phyloP scores from a whole-genome alignment of 768 basidiomycete species.

The Mrakia blollopis region DNA sequence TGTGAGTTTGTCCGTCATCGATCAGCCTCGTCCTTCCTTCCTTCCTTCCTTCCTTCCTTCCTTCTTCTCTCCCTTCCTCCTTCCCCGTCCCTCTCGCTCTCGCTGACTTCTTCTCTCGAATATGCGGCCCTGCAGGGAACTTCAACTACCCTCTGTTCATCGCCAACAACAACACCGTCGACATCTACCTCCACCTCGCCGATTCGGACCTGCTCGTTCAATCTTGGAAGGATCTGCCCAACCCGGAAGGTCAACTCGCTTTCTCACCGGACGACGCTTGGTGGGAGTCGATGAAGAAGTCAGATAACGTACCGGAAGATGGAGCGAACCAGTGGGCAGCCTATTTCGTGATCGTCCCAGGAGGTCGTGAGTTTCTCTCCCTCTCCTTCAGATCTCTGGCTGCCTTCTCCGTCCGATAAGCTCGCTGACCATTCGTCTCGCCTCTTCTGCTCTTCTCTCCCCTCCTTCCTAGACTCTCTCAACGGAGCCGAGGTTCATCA shows the following conservation, averaged over 20 bases:
- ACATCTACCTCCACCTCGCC: constrained; percentile 26
- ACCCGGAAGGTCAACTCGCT: constrained; percentile 30
- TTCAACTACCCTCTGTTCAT: constrained; percentile 31
- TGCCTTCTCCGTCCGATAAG: neutral
- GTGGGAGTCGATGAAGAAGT: constrained; percentile 20
- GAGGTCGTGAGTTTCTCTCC: constrained; percentile 14
- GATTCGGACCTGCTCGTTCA: constrained; percentile 19
- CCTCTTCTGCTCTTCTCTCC: neutral
- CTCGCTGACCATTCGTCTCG: neutral
- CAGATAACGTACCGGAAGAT: neutral
- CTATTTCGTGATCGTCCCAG: constrained; percentile 30
- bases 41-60: neutral
- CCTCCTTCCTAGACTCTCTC: neutral
- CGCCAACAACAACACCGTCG: constrained; percentile 25
- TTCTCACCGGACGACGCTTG: constrained; percentile 21
- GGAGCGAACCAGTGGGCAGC: constrained; percentile 10
- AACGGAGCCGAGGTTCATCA: constrained; percentile 27
- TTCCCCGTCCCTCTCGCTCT: too few species aligned
- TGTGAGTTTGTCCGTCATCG: neutral
- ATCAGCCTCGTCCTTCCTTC: neutral
- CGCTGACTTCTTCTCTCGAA: too few species aligned
- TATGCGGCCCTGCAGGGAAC: too few species aligned
- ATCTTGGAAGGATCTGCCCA: constrained; percentile 23
- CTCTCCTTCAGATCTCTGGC: neutral
- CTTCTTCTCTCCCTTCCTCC: neutral